These are phyloP conservation scores for Candida koratica DNA, from an alignment of 805 yeast genomes.

Conservation along the genomic window DNA sequence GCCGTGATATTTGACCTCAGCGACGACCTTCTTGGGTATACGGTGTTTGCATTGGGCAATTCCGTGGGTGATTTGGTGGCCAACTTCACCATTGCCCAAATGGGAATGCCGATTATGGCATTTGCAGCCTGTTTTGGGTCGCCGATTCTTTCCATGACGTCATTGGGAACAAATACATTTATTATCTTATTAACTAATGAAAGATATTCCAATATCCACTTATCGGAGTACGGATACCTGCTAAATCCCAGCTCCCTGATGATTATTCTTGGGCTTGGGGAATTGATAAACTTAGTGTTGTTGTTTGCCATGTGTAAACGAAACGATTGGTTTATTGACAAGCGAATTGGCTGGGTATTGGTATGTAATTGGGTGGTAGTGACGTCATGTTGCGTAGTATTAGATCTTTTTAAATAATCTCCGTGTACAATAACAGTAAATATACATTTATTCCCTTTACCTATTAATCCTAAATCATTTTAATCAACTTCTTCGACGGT, in stretches of 20 bases:
- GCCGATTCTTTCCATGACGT: constrained; percentile 76
- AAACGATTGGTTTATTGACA: constrained; percentile 32
- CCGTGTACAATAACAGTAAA: too few relatives aligned
- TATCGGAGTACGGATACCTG: constrained; percentile 14
- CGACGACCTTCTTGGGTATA: constrained; percentile 80
- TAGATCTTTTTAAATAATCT: too few relatives aligned
- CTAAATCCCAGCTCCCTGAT: constrained; percentile 21
- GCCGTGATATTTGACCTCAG: constrained; percentile 59
- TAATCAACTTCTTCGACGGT: constrained; percentile 18
- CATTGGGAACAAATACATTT: constrained; percentile 75
- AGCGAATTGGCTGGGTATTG: constrained; percentile 29
- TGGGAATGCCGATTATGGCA: constrained; percentile 87
- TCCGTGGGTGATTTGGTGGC: constrained; percentile 88
- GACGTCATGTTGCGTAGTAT: constrained; percentile 23
- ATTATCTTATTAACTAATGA: constrained; percentile 15
- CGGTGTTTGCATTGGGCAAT: constrained; percentile 88
- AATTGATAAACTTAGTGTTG: constrained; percentile 21
- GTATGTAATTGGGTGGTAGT: constrained; percentile 29
- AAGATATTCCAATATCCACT: constrained; percentile 4
- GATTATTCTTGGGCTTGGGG: constrained; percentile 18
- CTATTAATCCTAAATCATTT: constrained; percentile 3
- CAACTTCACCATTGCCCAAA: constrained; percentile 69
- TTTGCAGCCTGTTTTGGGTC: constrained; percentile 96
- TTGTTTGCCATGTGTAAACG: constrained; percentile 19
- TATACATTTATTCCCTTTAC: too few relatives aligned